Base-by-base conservation (phyloP, 75 land plant genomes). In the Cryptomeria japonica region DNA sequence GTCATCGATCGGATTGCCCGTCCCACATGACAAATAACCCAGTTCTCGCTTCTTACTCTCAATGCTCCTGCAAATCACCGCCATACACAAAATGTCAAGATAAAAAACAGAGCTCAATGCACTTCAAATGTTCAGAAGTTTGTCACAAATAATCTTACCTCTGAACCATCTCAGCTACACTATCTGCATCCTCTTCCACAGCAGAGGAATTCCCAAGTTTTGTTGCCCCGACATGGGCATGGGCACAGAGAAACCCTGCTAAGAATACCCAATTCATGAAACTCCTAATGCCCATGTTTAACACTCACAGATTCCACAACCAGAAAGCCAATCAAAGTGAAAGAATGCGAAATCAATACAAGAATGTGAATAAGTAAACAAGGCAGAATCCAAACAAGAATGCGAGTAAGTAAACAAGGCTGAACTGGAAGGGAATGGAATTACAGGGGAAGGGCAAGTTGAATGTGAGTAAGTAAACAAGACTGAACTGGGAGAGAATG, bases 1-100 rank as follows among this genome's bases (percentile, higher is more conserved):
- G 37, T 87, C 89, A 88, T 91, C 92, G 46, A 91, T 91, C 0
- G 91, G 90, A 61, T 90, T 90, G 44, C 91, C 90, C 31, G 87
- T 47, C 10, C 84, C 85, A 55, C 90, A 89, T 15, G 39, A 37
- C 25, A 51, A 22, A 22, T 86, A 41, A 36, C 38, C 89, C 56
- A 32, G 75, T 14, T 64, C 34, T 51, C 85, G 42, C 64, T 84
- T 76, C 13, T 36, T 80, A 68, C 77, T 80, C 84, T 87, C 58
- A 84, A 28, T 75, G 37, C 77, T 75, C 77, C 77, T 75, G 77
- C 77, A 75, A 75, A 75, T 75, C 37, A 75, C 1, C 15, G 9
- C 1, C 72, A 68, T 22, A 1, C 72, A 22, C 72, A 68, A 25
- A 68, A 68, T 68, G 31, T 25, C 72, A 28, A 64, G n/a, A 68